Base-by-base conservation (phyloP, 2,329 filamentous ascomycete genomes). In the Penicillium nordicum region DNA sequence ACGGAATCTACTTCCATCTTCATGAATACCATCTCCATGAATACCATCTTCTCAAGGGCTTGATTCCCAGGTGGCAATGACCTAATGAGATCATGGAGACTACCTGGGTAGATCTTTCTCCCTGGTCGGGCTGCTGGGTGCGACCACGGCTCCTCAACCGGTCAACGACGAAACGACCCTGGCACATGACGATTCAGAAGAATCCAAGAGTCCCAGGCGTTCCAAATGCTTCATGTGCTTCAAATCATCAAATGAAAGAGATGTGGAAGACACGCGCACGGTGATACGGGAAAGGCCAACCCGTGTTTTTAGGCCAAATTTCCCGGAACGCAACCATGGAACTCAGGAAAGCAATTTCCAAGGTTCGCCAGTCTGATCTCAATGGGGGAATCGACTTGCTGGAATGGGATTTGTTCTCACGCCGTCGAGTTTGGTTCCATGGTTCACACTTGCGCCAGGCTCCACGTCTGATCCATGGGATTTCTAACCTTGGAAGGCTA, bases 391-490 rank as follows among this genome's bases (percentile, higher is more conserved):
- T 44, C 38, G 16, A 44, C 10, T 45, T 51, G 10, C 30, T 51
- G n/a, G 38, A 50, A 50, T 2, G 18, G 37, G 42, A 43, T 42
- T 32, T 46, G 38, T 53, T 45, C 18, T 44, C 30, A 48, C 57
- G 61, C 72, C 69, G 72, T 71, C 70, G 63, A 61, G 53, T 70
- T 60, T 68, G 63, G 65, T 74, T 70, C 72, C 72, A 74, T 73
- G 72, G 72, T 74, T 74, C 70, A 72, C 44, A 12, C n/a, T 29
- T 37, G 50, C 53, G 52, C 63, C 60, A 44, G 62, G 51, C 55
- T 64, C 63, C 62, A 64, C 63, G 62, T 40, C 29, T 49, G 36
- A 50, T 46, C 41, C 52, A 50, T 14, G 32, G 42, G 32, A 32
- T 34, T 34, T 36, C 11, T 1, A 32, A 32, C 30, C 30, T 30